Base-by-base conservation (phyloP, 371 early-diverging fungal genomes). In the Saksenaea vasiformis region DNA sequence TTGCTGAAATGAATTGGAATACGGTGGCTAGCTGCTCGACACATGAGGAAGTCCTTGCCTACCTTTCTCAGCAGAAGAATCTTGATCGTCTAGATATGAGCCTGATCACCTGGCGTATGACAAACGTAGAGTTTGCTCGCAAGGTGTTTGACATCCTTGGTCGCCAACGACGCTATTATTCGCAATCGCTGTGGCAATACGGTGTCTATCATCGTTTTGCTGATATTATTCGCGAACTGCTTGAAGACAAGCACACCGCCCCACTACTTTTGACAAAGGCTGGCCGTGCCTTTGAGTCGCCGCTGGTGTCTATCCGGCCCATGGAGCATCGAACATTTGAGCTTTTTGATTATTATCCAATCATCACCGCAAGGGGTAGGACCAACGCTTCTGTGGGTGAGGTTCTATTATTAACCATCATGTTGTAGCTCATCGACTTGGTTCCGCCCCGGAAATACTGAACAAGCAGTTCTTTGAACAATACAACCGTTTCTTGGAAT, bases 361-460 rank as follows among this genome's bases (percentile, higher is more conserved):
- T 87, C 9, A 67, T 85, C 53, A 80, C 79, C 56, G 84, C 87
- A 3, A 66, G 81, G 68, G 79, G 82, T 82, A 76, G 60, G 57
- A 5, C 8, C 2, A 51, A n/a, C 14, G 57, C 55, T 26, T 56
- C 39, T 61, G 34, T 22, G 22, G 27, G 1, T 38, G 26, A 35
- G 7, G 11, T 15, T 37, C 28, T 57, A 47, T 55, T 58, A 24
- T 57, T 36, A 27, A 36, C 22, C 34, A 24, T 57, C 43, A 55
- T 56, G 44, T 24, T 28, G 11, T 17, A 41, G 67, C 64, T 14
- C 70, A 72, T 38, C 66, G 51, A 28, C 27, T 66, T 36, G 38
- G 59, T 13, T 56, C 60, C 3, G 17, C 44, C 1, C 56, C 56
- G 31, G 73, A 73, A 44, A 68, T 78, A n/a, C 60, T 79, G 9